A percentile compares a stretch with the other conserved stretches of the same genome.
Conservation (phyloP, 164 flowering plant genomes). For the Annona cherimola region DNA sequence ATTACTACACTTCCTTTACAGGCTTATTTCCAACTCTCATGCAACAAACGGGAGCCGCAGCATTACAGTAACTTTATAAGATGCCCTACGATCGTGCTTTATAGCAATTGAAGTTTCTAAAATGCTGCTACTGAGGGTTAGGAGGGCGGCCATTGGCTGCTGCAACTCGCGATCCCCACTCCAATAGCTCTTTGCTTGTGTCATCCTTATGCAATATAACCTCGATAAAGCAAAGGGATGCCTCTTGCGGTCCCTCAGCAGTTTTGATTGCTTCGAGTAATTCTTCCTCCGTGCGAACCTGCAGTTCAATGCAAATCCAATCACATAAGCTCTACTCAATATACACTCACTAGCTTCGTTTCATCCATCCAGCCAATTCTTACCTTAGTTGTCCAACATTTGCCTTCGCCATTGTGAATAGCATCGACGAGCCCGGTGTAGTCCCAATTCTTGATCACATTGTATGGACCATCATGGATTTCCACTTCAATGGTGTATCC, state of each 20-base stretch:
- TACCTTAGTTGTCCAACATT: conserved; percentile 74
- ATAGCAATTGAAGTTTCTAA: background rate
- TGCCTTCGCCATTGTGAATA: conserved; percentile 66
- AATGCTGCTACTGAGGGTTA: conserved; percentile 49
- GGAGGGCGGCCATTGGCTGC: conserved; percentile 77
- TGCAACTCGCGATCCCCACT: conserved; percentile 81
- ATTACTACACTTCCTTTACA: too few relatives aligned
- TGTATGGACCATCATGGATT: conserved; percentile 77
- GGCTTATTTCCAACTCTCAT: too few relatives aligned
- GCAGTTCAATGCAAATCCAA: conserved; percentile 1
- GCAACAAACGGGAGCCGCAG: too few relatives aligned
- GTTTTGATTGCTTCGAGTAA: conserved; percentile 51
- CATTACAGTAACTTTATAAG: too few relatives aligned
- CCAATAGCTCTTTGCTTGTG: conserved; percentile 84
- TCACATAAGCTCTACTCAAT: background rate
- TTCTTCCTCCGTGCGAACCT: conserved; percentile 70
- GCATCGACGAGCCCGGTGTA: conserved; percentile 69
- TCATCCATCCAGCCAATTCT: background rate
- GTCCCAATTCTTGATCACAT: conserved; percentile 84
- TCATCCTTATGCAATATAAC: conserved; percentile 72
- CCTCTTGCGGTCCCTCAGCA: conserved; percentile 46
- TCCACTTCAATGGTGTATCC: conserved; percentile 51
- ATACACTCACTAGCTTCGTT: background rate
- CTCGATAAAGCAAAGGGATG: conserved; percentile 70
- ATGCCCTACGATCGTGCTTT: too few relatives aligned